Evolutionary conservation across 768 basidiomycete species (phyloP), one percentile per base, ranked within the genome.

Genomic region (Serendipita vermifera): DNA sequence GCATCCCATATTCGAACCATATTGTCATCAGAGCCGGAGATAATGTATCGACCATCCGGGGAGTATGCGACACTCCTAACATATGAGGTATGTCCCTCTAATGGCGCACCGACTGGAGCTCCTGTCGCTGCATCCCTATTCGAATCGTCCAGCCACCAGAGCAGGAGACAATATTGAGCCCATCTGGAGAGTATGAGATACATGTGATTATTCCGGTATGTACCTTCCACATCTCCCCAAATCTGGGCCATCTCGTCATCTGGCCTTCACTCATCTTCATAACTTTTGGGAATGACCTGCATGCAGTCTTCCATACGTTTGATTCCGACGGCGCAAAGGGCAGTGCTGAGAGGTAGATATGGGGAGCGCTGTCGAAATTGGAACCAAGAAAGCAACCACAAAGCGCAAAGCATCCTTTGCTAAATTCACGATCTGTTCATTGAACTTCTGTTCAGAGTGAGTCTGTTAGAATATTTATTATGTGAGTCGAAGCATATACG

Each of bases 1-100:
- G 33, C 59, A 38, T 59, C 55, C 59, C 56, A 57, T 14, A 57
- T 17, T n/a, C 17, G 38, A 14, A 3, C 14, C 13, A 4, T 38
- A 41, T 17, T 43, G 43, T 2, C 31, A 36, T 1, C 29, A 38
- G 6, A 57, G 40, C 24, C 41, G 3, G 1, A 22, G 14, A 41
- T 32, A 2, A 3, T 38, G 13, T 1, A 38, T 17, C 17, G 36
- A 13, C 17, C 1, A 13, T 1, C 36, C 36, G 36, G 1, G 13
- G 36, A n/a, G n/a, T n/a, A n/a, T n/a, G 13, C 36, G 13, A 38
- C 36, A 38, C n/a, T n/a, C 36, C 36, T 13, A 38, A 38, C 22
- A n/a, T 24, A 24, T 11, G 14, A 14, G 14, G 43, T n/a, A 11
- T 27, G 11, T 13, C 22, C 36, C 17, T 38, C 36, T 13, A 17